These are phyloP conservation scores for Pleurotus ostreatus DNA, from an alignment of 768 basidiomycete genomes.

Conservation along the genomic window DNA sequence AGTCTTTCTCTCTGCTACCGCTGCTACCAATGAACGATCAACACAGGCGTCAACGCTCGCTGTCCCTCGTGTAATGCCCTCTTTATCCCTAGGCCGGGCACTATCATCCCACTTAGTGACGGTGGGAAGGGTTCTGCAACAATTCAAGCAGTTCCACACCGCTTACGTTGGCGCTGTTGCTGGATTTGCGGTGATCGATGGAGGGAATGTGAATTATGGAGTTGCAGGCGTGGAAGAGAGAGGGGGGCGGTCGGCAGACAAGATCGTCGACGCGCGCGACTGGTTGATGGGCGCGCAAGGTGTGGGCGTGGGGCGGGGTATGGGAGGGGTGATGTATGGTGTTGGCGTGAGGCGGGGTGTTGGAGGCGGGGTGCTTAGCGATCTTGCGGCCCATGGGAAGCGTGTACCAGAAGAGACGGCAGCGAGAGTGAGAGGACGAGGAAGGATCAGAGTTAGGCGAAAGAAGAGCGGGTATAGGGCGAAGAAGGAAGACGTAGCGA, in stretches of 20 bases:
- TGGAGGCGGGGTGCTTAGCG: too few species aligned
- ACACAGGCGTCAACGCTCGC: too few species aligned
- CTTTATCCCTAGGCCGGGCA: too few species aligned
- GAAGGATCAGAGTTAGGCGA: background rate
- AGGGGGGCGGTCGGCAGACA: background rate
- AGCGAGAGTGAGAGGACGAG: background rate
- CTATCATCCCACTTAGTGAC: background rate
- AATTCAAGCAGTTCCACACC: background rate
- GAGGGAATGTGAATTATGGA: too few species aligned
- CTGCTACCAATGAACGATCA: background rate
- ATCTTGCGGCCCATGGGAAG: too few species aligned
- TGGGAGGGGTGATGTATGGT: background rate
- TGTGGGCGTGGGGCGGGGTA: background rate
- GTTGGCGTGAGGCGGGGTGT: background rate
- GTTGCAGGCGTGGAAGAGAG: background rate
- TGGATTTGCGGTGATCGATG: background rate
- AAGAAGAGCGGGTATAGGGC: constrained; percentile 1
- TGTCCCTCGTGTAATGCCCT: too few species aligned
- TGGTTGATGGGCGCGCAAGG: too few species aligned
- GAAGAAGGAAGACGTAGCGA: background rate
- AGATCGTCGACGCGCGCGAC: background rate
- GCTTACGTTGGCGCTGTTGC: constrained; percentile 1
- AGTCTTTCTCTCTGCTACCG: background rate
- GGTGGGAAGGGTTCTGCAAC: background rate
- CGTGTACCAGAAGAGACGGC: background rate